Conservation (phyloP, 495 filamentous ascomycete genomes). For the Aspergillus incahuasiensis region DNA sequence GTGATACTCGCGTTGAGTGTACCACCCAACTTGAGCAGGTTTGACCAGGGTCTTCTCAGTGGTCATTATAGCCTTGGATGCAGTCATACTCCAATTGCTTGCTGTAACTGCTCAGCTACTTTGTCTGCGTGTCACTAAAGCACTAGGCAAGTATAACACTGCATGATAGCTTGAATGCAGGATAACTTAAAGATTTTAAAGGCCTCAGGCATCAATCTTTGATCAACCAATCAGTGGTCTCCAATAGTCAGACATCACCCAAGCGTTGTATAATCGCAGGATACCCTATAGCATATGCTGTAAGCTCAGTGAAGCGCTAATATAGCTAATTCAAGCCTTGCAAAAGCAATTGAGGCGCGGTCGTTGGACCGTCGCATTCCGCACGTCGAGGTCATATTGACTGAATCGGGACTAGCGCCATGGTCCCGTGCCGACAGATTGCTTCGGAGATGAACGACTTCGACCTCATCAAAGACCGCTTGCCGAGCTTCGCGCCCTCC, state of each 20-base stretch:
- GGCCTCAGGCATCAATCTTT: not conserved
- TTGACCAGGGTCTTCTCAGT: no score
- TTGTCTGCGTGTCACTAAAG: no score
- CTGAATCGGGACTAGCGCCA: constrained; percentile 36
- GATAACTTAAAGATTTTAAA: not conserved
- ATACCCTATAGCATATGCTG: not conserved
- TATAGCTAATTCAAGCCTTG: not conserved
- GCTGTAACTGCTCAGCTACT: no score
- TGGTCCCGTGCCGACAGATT: constrained; percentile 40
- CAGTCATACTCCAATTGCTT: no score
- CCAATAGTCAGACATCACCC: constrained; percentile 23
- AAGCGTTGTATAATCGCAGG: not conserved
- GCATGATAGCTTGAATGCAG: no score
- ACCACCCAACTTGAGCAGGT: no score
- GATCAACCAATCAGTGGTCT: constrained; percentile 17
- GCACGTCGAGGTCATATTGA: constrained; percentile 5
- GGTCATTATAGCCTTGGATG: no score
- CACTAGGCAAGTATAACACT: no score
- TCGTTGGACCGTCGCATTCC: not conserved
- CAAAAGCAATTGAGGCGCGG: not conserved
- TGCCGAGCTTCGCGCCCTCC: constrained; percentile 31
- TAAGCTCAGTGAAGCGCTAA: not conserved
- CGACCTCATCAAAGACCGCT: constrained; percentile 30
- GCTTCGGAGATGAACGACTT: constrained; percentile 23
- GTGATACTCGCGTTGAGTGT: no score